These are phyloP conservation scores for Penicillium brasilianum DNA, from an alignment of 2,329 filamentous ascomycete genomes.

Conservation along the genomic window DNA sequence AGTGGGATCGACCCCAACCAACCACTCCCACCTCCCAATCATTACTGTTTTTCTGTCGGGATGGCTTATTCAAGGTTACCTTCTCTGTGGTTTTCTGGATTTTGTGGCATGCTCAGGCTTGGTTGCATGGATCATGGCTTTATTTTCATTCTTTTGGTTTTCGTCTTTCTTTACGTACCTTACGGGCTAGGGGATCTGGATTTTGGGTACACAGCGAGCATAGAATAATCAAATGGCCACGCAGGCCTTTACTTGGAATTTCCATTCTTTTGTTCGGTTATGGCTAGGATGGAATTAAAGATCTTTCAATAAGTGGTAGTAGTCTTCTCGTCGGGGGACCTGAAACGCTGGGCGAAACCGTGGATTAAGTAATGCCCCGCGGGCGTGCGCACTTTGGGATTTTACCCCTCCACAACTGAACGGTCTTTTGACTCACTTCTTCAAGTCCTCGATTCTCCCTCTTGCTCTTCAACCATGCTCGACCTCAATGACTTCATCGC, in stretches of 20 bases:
- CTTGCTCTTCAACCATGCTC: conserved; percentile 61
- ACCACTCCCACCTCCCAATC: neutral
- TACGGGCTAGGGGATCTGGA: conserved; percentile 23
- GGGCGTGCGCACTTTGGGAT: conserved; percentile 23
- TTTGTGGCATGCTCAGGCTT: conserved; percentile 24
- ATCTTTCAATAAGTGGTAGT: neutral
- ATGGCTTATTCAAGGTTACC: conserved; percentile 4
- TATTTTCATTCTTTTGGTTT: conserved; percentile 6
- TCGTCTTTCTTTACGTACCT: neutral
- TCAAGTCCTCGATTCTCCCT: conserved; percentile 10
- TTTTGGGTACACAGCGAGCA: conserved; percentile 25
- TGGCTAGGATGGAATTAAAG: too few species aligned
- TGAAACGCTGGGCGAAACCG: neutral
- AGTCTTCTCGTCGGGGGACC: neutral
- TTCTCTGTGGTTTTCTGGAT: conserved; percentile 14
- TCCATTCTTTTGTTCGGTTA: neutral
- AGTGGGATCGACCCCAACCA: neutral
- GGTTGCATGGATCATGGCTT: conserved; percentile 30
- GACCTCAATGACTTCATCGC: conserved; percentile 79
- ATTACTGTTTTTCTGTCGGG: neutral
- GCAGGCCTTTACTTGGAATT: conserved; percentile 1
- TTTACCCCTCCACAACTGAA: conserved; percentile 34
- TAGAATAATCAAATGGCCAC: conserved; percentile 33
- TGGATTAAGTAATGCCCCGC: conserved; percentile 32
- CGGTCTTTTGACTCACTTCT: conserved; percentile 26